Conservation (phyloP, 2,329 filamentous ascomycete genomes). For the Huntiella savannae region DNA sequence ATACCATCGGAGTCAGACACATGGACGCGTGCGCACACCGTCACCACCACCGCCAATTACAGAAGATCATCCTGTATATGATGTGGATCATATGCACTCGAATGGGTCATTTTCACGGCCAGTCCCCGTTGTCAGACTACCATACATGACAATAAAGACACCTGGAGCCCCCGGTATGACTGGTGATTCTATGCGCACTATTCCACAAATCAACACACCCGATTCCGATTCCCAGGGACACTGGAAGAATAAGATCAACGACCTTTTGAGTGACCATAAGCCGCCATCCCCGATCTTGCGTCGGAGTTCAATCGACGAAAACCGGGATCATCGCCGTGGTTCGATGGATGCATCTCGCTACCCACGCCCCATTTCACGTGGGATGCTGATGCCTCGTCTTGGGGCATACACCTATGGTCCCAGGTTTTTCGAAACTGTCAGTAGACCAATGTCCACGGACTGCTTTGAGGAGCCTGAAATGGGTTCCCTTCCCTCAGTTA, state of each 20-base stretch:
- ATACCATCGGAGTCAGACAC: neutral
- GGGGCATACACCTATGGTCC: too few species aligned
- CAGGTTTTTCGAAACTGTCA: too few species aligned
- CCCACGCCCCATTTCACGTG: slow-evolving; percentile 1
- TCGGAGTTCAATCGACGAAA: slow-evolving; percentile 2
- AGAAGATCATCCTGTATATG: slow-evolving; percentile 52
- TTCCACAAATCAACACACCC: neutral
- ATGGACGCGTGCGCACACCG: slow-evolving; percentile 26
- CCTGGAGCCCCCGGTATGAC: neutral
- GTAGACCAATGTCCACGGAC: slow-evolving; percentile 45
- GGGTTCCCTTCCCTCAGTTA: slow-evolving; percentile 54
- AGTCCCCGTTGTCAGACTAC: slow-evolving; percentile 63
- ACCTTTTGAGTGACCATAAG: slow-evolving; percentile 41
- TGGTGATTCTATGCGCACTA: neutral
- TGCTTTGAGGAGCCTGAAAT: slow-evolving; percentile 70
- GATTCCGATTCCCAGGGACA: slow-evolving; percentile 1
- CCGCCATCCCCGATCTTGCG: slow-evolving; percentile 1
- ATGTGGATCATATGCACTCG: slow-evolving; percentile 44
- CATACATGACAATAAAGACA: slow-evolving; percentile 22
- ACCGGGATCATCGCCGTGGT: neutral
- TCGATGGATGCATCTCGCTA: neutral
- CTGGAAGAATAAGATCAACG: slow-evolving; percentile 77
- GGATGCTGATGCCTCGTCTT: slow-evolving; percentile 23
- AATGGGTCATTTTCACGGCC: slow-evolving; percentile 51
- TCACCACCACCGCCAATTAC: slow-evolving; percentile 55